Evolutionary conservation across 345 rosid genomes (phyloP), one percentile per base, ranked within the genome.

Genomic region (Corchorus olitorius): DNA sequence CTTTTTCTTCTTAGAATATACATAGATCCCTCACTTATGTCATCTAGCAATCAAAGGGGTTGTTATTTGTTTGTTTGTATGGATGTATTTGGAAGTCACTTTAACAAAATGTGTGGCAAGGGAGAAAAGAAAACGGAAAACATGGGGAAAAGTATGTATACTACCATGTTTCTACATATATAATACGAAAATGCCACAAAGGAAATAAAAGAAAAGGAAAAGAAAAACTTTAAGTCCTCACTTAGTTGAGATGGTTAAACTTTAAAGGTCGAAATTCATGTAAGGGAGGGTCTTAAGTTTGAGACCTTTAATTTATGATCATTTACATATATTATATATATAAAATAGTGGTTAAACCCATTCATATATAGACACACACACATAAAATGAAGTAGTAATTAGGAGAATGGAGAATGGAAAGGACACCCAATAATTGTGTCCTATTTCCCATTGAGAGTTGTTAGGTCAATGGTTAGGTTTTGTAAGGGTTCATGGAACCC

Each of bases 391-490:
- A 27, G 27, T 27, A 27, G 1, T 27, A 27, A 27, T 27, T 27
- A 27, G 27, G 27, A 39, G 6, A 39, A 39, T 39, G 58, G 56
- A 54, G 20, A 17, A 4, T 6, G 16, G 22, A n/a, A 0, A 53
- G 58, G 59, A 17, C 59, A n/a, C 22, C 7, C 59, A 54, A 55
- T 20, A 56, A 56, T 55, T n/a, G 60, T 56, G 9, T 55, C 27
- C 7, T 1, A 7, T n/a, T 7, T n/a, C 11, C 13, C 20, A 20
- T 11, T 9, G 62, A 9, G 62, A 2, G 62, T 56, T 19, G 62
- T 20, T 56, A 56, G 34, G 61, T 56, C 61, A 56, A 56, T 56
- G 61, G 33, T 56, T 56, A 56, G 62, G 62, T 56, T 45, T 55
- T 20, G 34, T 8, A 56, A 20, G 34, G 34, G 34, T 34, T 9